Percentiles rank a stretch among this genome's conserved stretches.
Evolutionary conservation across 2,329 filamentous ascomycete species (phyloP).

Genomic region (Furcasterigmium furcatum): DNA sequence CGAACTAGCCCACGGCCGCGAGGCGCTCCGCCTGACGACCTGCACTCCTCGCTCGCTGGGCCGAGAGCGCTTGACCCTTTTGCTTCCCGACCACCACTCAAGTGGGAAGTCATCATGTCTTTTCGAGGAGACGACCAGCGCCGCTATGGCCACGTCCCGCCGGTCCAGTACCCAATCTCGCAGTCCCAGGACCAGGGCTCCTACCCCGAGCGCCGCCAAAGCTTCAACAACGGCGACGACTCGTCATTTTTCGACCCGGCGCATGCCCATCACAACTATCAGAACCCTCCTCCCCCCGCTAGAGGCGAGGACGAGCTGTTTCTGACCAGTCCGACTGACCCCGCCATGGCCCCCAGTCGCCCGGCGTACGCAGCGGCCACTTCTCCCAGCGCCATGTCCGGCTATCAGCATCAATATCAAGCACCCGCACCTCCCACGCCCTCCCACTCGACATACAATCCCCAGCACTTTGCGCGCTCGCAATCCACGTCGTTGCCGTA

Average conservation of each 20-base stretch:
- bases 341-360: conserved; percentile 20
- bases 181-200: conserved; percentile 32
- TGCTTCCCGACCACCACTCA: too few species aligned
- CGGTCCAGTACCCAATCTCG: conserved; percentile 59
- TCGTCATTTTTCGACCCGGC: conserved; percentile 32
- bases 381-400: conserved; percentile 38
- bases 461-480: conserved; percentile 58
- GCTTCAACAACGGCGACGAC: conserved; percentile 77
- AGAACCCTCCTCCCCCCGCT: conserved; percentile 23
- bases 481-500: conserved; percentile 51
- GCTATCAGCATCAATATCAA: conserved; percentile 51
- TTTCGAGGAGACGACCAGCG: conserved; percentile 61
- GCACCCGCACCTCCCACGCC: conserved; percentile 41
- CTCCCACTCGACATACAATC: conserved; percentile 62
- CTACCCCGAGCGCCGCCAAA: conserved; percentile 54
- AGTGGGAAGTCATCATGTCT: conserved; percentile 44
- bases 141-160: conserved; percentile 64
- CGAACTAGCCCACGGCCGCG: too few species aligned
- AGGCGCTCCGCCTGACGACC: too few species aligned
- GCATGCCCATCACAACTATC: conserved; percentile 12
- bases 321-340: conserved; percentile 45
- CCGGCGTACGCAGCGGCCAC: conserved; percentile 37
- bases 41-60: too few species aligned
- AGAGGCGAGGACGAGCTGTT: conserved; percentile 61
- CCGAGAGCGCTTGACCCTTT: too few species aligned